A percentile compares a stretch with the other conserved stretches of the same genome.
Evolutionary conservation across 345 rosid species (phyloP).

Genomic region (Viola odorata): DNA sequence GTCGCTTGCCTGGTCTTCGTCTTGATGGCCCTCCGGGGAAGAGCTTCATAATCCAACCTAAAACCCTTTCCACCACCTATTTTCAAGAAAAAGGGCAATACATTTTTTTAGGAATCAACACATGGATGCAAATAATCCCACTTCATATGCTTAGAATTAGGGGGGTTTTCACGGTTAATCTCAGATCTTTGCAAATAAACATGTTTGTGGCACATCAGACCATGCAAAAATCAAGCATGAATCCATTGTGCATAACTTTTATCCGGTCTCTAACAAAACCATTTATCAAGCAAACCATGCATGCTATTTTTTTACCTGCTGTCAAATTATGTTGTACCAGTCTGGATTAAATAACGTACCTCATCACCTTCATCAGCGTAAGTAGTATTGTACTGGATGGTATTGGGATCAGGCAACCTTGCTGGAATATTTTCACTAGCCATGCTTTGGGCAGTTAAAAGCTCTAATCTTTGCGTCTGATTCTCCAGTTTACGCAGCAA

Average conservation of each 20-base stretch:
- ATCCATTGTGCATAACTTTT: too few relatives aligned
- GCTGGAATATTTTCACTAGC: slow-evolving; percentile 40
- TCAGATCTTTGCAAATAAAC: too few relatives aligned
- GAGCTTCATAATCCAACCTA: slow-evolving; percentile 98
- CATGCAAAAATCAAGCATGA: too few relatives aligned
- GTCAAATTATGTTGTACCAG: not conserved
- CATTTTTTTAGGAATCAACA: not conserved
- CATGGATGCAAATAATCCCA: not conserved
- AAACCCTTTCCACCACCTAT: slow-evolving; percentile 95
- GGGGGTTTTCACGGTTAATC: too few relatives aligned
- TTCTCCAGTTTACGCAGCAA: slow-evolving; percentile 74
- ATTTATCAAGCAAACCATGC: not conserved
- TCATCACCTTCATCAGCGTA: slow-evolving; percentile 99
- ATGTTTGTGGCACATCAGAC: too few relatives aligned
- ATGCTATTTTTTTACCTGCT: not conserved
- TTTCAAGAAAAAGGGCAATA: not conserved
- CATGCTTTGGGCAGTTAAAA: slow-evolving; percentile 80
- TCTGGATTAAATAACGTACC: slow-evolving; percentile 35
- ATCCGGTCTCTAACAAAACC: too few relatives aligned
- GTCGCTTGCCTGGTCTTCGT: slow-evolving; percentile 82
- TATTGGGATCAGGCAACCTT: slow-evolving; percentile 46
- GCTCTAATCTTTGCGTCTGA: slow-evolving; percentile 94
- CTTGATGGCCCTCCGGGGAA: slow-evolving; percentile 92
- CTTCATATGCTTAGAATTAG: too few relatives aligned
- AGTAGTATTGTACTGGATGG: slow-evolving; percentile 45